Percentiles rank a stretch among this genome's conserved stretches.
Evolutionary conservation across 805 yeast species (phyloP).

Genomic region (Nakazawaea siamensis): DNA sequence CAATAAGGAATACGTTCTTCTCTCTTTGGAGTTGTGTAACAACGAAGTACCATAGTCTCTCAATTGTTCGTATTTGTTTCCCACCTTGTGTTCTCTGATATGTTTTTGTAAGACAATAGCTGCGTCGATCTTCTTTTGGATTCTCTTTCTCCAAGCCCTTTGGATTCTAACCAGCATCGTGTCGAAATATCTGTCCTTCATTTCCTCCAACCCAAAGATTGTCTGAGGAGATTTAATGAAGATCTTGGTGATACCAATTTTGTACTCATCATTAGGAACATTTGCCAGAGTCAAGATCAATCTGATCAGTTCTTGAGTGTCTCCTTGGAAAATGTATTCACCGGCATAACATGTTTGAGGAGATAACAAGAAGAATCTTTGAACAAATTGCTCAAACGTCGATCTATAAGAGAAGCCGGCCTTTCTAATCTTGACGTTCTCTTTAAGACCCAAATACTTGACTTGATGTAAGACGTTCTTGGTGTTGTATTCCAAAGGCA

Average conservation of each 20-base stretch:
- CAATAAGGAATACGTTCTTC: conserved; percentile 78
- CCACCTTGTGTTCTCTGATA: conserved; percentile 74
- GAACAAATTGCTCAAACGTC: conserved; percentile 92
- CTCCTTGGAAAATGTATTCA: conserved; percentile 53
- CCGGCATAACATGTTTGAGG: conserved; percentile 89
- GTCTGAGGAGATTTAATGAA: conserved; percentile 97
- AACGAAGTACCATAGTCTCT: conserved; percentile 77
- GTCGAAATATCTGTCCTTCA: conserved; percentile 97
- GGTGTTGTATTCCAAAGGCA: conserved; percentile 83
- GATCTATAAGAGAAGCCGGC: conserved; percentile 99
- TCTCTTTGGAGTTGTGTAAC: conserved; percentile 71
- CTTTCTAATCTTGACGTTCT: conserved; percentile 93
- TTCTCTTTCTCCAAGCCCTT: conserved; percentile 88
- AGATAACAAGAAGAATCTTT: conserved; percentile 83
- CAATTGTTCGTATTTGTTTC: conserved; percentile 74
- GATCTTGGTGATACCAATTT: conserved; percentile 85
- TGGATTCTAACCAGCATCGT: conserved; percentile 97
- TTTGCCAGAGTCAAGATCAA: conserved; percentile 45
- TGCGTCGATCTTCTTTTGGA: conserved; percentile 75
- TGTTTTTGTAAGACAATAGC: conserved; percentile 75
- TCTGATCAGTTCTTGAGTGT: conserved; percentile 41
- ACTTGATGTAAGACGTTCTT: conserved; percentile 91
- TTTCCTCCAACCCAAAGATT: conserved; percentile 85
- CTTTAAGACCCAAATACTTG: conserved; percentile 91
- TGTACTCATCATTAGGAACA: conserved; percentile 77